These are phyloP conservation scores for Chenopodium quinoa DNA, from an alignment of 148 eudicot species.

Conservation along the genomic window DNA sequence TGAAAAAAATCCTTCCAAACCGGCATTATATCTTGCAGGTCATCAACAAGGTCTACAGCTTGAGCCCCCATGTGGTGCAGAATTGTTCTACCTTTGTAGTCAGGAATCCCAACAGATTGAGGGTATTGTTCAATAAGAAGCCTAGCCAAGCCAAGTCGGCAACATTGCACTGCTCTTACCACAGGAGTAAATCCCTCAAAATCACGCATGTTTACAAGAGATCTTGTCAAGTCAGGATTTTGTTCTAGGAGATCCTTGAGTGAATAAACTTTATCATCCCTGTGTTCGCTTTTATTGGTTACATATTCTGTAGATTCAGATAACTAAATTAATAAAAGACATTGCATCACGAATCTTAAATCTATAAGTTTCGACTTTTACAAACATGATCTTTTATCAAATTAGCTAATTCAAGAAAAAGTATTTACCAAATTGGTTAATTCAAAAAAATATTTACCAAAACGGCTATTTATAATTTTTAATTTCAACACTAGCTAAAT, in stretches of 20 bases:
- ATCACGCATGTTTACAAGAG: slow-evolving; percentile 4
- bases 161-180: slow-evolving; percentile 16
- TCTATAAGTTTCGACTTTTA: too few species aligned
- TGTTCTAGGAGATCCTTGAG: background rate
- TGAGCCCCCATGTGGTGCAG: slow-evolving; percentile 2
- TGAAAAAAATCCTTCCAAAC: background rate
- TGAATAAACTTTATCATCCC: too few species aligned
- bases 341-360: too few species aligned
- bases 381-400: too few species aligned
- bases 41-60: slow-evolving; percentile 12
- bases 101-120: background rate
- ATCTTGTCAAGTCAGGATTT: background rate
- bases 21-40: background rate
- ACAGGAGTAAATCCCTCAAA: slow-evolving; percentile 12
- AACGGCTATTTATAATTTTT: too few species aligned
- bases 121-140: background rate
- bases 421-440: too few species aligned
- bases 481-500: too few species aligned
- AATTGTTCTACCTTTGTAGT: background rate
- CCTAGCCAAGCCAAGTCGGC: slow-evolving; percentile 2
- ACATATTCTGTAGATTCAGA: too few species aligned
- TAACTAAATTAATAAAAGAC: too few species aligned
- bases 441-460: too few species aligned
- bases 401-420: too few species aligned
- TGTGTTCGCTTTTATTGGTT: too few species aligned